These are phyloP conservation scores for Ophiorrhiza pumila DNA, from an alignment of 257 asterid species.

Conservation along the genomic window DNA sequence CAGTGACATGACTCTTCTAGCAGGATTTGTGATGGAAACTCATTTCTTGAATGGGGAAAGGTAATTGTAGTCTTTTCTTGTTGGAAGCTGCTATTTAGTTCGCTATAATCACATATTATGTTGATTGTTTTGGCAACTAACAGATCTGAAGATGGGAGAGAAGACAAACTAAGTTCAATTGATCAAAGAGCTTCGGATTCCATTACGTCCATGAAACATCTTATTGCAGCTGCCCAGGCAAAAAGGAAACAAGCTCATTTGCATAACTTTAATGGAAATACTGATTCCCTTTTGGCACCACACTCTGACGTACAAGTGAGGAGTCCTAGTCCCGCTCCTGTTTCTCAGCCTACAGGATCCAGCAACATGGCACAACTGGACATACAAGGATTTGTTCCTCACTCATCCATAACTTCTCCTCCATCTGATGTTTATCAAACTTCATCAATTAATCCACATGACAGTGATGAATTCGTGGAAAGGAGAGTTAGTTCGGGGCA, in stretches of 20 bases:
- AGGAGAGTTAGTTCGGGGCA: constrained; percentile 64
- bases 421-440: constrained; percentile 48
- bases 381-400: constrained; percentile 40
- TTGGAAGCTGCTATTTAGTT: background rate
- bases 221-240: constrained; percentile 97
- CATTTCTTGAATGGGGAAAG: constrained; percentile 48
- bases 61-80: constrained; percentile 33
- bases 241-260: constrained; percentile 65
- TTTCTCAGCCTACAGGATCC: constrained; percentile 45
- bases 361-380: constrained; percentile 41
- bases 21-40: constrained; percentile 42
- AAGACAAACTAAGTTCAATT: constrained; percentile 35
- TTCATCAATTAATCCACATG: constrained; percentile 50
- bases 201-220: constrained; percentile 64
- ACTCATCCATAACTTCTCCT: constrained; percentile 40
- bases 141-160: constrained; percentile 60
- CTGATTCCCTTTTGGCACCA: constrained; percentile 32
- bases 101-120: constrained; percentile 20
- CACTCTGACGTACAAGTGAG: constrained; percentile 43
- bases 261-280: constrained; percentile 43
- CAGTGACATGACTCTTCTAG: constrained; percentile 37
- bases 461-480: constrained; percentile 58
- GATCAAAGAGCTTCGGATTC: constrained; percentile 53
- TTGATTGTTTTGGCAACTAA: constrained; percentile 30
- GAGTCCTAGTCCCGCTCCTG: constrained; percentile 53